These are phyloP conservation scores for Amphicarpaea edgeworthii DNA, from an alignment of 306 rosid species.

Conservation along the genomic window DNA sequence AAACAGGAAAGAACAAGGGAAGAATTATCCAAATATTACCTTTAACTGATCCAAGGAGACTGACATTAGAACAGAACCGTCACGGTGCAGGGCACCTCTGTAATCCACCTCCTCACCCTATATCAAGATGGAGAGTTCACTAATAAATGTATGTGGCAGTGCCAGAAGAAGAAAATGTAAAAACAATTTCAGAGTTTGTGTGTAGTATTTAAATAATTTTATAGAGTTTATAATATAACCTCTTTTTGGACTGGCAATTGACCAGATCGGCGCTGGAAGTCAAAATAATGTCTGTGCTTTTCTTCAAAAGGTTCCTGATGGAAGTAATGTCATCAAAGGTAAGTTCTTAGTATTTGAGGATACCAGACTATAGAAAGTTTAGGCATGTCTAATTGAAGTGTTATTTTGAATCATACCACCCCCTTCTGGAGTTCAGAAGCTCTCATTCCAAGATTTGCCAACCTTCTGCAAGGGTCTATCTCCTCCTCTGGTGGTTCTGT, in stretches of 20 bases:
- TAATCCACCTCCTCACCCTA: slow-evolving; percentile 98
- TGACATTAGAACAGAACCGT: slow-evolving; percentile 97
- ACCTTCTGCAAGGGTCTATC: slow-evolving; percentile 91
- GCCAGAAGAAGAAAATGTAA: slow-evolving; percentile 12
- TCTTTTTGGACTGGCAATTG: slow-evolving; percentile 90
- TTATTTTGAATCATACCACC: slow-evolving; percentile 75
- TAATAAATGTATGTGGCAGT: slow-evolving; percentile 2
- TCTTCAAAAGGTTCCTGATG: slow-evolving; percentile 91
- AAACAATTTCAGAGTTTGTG: neutral
- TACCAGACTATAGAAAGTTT: slow-evolving; percentile 15
- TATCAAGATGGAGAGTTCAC: slow-evolving; percentile 34
- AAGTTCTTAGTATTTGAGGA: slow-evolving; percentile 35
- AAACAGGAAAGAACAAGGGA: slow-evolving; percentile 30
- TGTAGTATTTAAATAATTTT: neutral
- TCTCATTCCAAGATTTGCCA: slow-evolving; percentile 91
- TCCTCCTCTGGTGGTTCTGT: slow-evolving; percentile 99
- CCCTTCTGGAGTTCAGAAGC: slow-evolving; percentile 88
- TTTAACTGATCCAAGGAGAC: slow-evolving; percentile 86
- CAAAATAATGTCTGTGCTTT: slow-evolving; percentile 90
- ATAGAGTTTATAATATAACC: slow-evolving; percentile 55
- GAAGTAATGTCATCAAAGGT: slow-evolving; percentile 41
- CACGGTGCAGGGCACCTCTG: slow-evolving; percentile 94
- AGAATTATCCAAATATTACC: slow-evolving; percentile 56
- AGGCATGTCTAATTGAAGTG: slow-evolving; percentile 36
- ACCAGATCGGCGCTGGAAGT: slow-evolving; percentile 96